Evolutionary conservation across 192 early-diverging fungal species (phyloP).

Genomic region (Geosiphon pyriformis): DNA sequence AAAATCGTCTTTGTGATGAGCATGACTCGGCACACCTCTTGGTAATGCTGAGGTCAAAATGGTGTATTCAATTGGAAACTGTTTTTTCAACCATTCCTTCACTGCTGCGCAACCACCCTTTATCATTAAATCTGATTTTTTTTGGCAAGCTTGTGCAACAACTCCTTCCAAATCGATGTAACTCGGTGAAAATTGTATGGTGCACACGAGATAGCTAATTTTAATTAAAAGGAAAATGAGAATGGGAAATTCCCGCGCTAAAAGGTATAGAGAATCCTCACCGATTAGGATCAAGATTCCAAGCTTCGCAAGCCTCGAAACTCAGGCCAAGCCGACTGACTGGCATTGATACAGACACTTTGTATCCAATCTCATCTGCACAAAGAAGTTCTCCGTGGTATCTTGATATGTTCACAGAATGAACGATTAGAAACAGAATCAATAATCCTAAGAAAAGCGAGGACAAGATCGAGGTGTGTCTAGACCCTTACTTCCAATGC

Average conservation of each 20-base stretch:
- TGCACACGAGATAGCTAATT: conserved; percentile 28
- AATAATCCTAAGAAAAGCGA: neutral
- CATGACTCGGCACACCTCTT: conserved; percentile 11
- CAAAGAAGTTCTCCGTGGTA: conserved; percentile 26
- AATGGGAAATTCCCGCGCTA: neutral
- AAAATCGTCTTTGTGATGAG: conserved; percentile 24
- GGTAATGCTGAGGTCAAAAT: conserved; percentile 20
- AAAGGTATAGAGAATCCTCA: conserved; percentile 1
- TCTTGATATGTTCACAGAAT: neutral
- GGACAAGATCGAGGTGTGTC: neutral
- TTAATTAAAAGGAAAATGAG: neutral
- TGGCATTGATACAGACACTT: conserved; percentile 23
- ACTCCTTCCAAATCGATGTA: conserved; percentile 25
- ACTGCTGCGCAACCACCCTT: neutral
- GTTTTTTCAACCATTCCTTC: conserved; percentile 22
- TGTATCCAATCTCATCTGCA: conserved; percentile 24
- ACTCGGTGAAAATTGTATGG: conserved; percentile 24
- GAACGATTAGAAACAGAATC: neutral
- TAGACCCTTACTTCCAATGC: conserved; percentile 14
- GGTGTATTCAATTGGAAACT: conserved; percentile 12
- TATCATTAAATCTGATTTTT: conserved; percentile 8
- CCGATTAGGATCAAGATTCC: conserved; percentile 25
- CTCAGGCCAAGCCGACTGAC: conserved; percentile 24
- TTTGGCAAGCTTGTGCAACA: neutral
- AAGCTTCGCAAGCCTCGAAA: conserved; percentile 25